Evolutionary conservation across 2,329 filamentous ascomycete genomes (phyloP).

Genomic region (Cytospora piceicola): DNA sequence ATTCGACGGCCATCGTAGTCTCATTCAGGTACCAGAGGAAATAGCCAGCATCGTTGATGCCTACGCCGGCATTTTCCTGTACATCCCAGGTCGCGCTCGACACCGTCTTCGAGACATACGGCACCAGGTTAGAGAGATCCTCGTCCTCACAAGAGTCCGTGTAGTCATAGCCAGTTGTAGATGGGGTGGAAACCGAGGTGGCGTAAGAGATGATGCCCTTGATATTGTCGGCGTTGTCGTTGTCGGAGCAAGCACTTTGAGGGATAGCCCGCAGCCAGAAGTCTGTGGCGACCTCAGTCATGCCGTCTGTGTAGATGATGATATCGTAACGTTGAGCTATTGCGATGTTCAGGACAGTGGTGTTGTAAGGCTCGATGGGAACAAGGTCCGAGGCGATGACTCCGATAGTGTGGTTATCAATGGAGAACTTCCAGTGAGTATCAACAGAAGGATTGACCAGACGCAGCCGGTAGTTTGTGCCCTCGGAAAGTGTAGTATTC

Average conservation of each 20-base stretch:
- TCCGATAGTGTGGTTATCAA: constrained; percentile 52
- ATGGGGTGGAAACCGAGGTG: constrained; percentile 31
- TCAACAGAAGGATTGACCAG: constrained; percentile 25
- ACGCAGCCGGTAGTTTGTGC: constrained; percentile 44
- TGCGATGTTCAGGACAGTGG: constrained; percentile 51
- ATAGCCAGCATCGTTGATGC: constrained; percentile 38
- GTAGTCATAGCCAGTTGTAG: constrained; percentile 28
- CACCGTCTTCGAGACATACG: constrained; percentile 42
- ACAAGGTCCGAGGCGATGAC: constrained; percentile 55
- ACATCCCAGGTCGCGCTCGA: constrained; percentile 37
- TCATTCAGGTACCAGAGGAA: constrained; percentile 56
- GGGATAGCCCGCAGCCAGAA: constrained; percentile 56
- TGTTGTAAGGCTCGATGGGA: constrained; percentile 52
- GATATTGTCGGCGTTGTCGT: constrained; percentile 47
- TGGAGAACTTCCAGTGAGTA: constrained; percentile 37
- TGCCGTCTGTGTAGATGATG: constrained; percentile 44
- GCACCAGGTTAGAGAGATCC: constrained; percentile 40
- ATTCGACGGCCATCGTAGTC: constrained; percentile 51
- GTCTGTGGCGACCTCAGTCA: constrained; percentile 37
- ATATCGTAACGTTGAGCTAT: constrained; percentile 55
- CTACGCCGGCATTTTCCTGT: constrained; percentile 37
- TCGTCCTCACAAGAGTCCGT: constrained; percentile 43
- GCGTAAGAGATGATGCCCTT: constrained; percentile 54
- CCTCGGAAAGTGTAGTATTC: constrained; percentile 45
- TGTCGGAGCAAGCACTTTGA: constrained; percentile 46